Evolutionary conservation across 1,139 yeast genomes (phyloP).

Genomic region (Nakaseomyces bracarensis): DNA sequence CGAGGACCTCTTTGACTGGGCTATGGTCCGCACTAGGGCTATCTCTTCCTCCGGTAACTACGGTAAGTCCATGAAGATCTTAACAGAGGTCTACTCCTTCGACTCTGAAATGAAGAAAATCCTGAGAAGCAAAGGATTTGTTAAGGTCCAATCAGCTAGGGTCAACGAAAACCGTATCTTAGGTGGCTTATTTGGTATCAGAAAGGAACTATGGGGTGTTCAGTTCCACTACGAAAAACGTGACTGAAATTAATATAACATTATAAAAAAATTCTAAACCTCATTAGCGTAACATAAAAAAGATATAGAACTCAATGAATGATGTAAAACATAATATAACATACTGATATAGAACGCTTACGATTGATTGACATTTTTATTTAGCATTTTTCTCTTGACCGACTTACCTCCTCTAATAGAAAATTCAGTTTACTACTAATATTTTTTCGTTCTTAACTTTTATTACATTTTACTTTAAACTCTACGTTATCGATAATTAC

Average conservation of each 20-base stretch:
- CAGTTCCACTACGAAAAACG: slow-evolving; percentile 27
- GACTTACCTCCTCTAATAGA: no score
- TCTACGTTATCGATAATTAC: no score
- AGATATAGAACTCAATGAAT: no score
- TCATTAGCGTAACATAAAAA: not conserved
- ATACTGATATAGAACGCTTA: no score
- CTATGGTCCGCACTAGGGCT: slow-evolving; percentile 42
- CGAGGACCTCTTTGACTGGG: slow-evolving; percentile 54
- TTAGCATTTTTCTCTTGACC: no score
- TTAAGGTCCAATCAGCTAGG: slow-evolving; percentile 26
- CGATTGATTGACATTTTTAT: no score
- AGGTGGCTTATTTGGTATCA: slow-evolving; percentile 37
- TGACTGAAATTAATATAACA: not conserved
- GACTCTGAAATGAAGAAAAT: slow-evolving; percentile 37
- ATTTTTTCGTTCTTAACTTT: no score
- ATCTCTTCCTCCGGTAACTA: slow-evolving; percentile 30
- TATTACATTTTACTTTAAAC: no score
- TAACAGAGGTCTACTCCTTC: slow-evolving; percentile 46
- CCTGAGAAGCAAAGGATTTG: slow-evolving; percentile 34
- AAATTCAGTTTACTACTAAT: no score
- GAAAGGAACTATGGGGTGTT: slow-evolving; percentile 45
- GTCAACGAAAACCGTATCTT: slow-evolving; percentile 29
- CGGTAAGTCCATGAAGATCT: slow-evolving; percentile 31
- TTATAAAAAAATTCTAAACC: not conserved
- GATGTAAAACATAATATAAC: no score